Evolutionary conservation across 768 basidiomycete genomes (phyloP).

Genomic region (Tricholoma sp.): DNA sequence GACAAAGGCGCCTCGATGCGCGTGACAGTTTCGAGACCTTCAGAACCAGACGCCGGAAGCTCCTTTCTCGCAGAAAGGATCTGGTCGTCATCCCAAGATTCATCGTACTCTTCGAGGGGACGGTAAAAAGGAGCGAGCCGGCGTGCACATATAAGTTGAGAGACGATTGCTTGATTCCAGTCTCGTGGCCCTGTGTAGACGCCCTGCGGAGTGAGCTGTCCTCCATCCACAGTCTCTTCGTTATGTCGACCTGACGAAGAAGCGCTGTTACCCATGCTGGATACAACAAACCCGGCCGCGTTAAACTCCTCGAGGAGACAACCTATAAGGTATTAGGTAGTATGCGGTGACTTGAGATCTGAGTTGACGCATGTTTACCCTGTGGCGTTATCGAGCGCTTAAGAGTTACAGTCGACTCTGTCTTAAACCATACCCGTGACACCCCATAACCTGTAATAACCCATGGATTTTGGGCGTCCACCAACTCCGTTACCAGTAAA

Average conservation of each 20-base stretch:
- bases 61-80: conserved; percentile 80
- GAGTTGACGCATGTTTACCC: conserved; percentile 34
- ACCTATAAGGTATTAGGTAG: neutral
- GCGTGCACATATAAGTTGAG: conserved; percentile 83
- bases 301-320: neutral
- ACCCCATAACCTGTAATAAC: too few species aligned
- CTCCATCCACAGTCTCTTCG: conserved; percentile 83
- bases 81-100: conserved; percentile 84
- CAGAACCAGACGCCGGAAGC: conserved; percentile 38
- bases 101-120: conserved; percentile 90
- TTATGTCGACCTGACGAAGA: conserved; percentile 75
- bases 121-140: conserved; percentile 94
- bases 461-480: too few species aligned
- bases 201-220: conserved; percentile 75
- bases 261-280: conserved; percentile 74
- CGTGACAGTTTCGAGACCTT: conserved; percentile 39
- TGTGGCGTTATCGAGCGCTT: conserved; percentile 23
- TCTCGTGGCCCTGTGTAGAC: conserved; percentile 82
- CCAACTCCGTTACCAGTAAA: too few species aligned
- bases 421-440: too few species aligned
- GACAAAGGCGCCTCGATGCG: conserved; percentile 39
- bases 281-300: neutral
- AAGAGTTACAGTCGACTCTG: too few species aligned
- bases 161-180: conserved; percentile 86
- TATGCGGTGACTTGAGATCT: conserved; percentile 15